Evolutionary conservation across 78 protist genomes (phyloP).

Genomic region (Parvularia atlantis): DNA sequence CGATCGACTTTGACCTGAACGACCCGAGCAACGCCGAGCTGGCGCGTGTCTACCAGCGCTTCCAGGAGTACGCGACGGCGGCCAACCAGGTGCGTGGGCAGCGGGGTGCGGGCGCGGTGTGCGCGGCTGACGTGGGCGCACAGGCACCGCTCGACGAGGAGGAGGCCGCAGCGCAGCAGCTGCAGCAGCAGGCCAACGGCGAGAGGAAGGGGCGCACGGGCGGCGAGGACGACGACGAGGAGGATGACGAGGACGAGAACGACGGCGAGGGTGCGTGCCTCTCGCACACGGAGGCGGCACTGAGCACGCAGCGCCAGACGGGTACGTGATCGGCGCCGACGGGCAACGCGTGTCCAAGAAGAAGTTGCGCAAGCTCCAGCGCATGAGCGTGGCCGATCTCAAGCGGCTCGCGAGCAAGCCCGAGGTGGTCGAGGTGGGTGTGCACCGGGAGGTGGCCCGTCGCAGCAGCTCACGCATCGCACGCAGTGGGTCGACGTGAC

Average conservation of each 20-base stretch:
- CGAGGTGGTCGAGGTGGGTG: constrained; percentile 53
- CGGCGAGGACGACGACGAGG: background rate
- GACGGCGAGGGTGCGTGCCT: background rate
- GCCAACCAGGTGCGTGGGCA: no score
- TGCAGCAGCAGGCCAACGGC: no score
- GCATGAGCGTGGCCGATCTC: constrained; percentile 70
- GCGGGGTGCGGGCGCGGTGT: no score
- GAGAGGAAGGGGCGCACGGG: no score
- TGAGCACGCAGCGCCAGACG: background rate
- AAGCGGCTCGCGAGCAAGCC: constrained; percentile 79
- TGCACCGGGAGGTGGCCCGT: background rate
- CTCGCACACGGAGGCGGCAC: background rate
- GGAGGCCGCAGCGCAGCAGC: no score
- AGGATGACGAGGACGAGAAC: constrained; percentile 6
- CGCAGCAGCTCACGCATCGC: background rate
- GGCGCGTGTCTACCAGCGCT: no score
- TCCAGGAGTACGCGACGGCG: no score
- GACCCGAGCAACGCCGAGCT: no score
- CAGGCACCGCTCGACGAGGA: no score
- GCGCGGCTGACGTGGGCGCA: no score
- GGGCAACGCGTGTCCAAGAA: constrained; percentile 42
- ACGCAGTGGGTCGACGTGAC: constrained; percentile 73
- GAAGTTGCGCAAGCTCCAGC: constrained; percentile 39
- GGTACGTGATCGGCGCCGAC: constrained; percentile 19
- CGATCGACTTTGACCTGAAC: no score